phyloP scores from a whole-genome alignment of 2,329 filamentous ascomycete genomes.

The Botrytis sinoallii region DNA sequence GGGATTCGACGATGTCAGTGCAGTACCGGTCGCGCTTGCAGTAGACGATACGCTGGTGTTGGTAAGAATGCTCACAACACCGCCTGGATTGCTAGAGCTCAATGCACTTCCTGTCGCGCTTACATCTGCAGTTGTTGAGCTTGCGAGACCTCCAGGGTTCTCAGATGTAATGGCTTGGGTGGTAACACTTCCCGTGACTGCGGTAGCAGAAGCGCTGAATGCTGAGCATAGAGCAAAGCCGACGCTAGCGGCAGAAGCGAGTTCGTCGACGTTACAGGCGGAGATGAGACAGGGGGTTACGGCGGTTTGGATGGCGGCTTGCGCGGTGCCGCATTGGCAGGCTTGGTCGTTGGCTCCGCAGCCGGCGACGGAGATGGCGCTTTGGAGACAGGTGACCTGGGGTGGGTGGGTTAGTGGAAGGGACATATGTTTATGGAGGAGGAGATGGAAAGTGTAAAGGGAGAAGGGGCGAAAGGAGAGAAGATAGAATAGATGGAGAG shows the following conservation, averaged over 20 bases:
- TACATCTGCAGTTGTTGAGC: background rate
- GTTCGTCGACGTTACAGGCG: slow-evolving; percentile 37
- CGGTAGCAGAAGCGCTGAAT: slow-evolving; percentile 30
- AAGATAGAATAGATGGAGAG: background rate
- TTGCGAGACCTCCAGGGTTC: background rate
- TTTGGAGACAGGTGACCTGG: slow-evolving; percentile 37
- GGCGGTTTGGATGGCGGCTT: slow-evolving; percentile 36
- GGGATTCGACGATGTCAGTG: background rate
- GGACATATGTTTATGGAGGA: background rate
- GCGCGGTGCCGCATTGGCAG: slow-evolving; percentile 41
- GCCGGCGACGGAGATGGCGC: slow-evolving; percentile 40
- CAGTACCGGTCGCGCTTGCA: background rate
- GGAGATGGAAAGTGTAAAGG: background rate
- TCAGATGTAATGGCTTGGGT: background rate
- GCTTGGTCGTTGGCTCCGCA: slow-evolving; percentile 40
- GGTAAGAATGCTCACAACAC: background rate
- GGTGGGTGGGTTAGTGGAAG: background rate
- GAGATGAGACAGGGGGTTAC: slow-evolving; percentile 36
- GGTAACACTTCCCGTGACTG: background rate
- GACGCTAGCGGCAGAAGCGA: slow-evolving; percentile 38
- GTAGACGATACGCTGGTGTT: background rate
- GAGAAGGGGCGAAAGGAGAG: background rate
- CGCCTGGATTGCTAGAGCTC: background rate
- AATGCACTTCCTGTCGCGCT: background rate
- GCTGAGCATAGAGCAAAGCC: slow-evolving; percentile 37